A percentile compares a stretch with the other conserved stretches of the same genome.
Evolutionary conservation across 225 moss, liverwort and hornwort genomes (phyloP).

Genomic region (Physcomitrium patens): DNA sequence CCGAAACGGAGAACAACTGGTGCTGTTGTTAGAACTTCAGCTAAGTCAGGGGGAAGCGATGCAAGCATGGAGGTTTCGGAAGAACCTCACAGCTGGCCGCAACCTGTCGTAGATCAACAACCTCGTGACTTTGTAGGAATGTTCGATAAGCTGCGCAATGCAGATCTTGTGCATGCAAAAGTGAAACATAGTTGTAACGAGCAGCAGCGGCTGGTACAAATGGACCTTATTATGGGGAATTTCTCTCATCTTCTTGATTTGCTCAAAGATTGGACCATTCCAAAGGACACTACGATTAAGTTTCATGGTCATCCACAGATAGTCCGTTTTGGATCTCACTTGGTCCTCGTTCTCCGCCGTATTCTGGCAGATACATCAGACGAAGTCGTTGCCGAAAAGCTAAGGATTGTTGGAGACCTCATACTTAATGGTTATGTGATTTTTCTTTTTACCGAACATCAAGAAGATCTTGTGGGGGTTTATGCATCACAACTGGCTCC

Average conservation of each 20-base stretch:
- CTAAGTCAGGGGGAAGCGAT: constrained; percentile 37
- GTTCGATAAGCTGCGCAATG: constrained; percentile 90
- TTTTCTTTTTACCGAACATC: constrained; percentile 89
- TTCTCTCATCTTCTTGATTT: constrained; percentile 88
- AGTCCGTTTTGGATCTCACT: constrained; percentile 92
- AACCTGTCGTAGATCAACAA: constrained; percentile 85
- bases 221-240: constrained; percentile 95
- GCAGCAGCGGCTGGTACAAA: constrained; percentile 89
- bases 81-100: constrained; percentile 82
- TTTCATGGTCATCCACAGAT: constrained; percentile 98
- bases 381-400: constrained; percentile 80
- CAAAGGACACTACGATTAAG: constrained; percentile 70
- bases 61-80: constrained; percentile 48
- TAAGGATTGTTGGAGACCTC: constrained; percentile 87
- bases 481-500: constrained; percentile 96
- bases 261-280: constrained; percentile 88
- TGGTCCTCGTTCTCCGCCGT: constrained; percentile 84
- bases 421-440: constrained; percentile 91
- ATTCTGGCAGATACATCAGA: constrained; percentile 80
- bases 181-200: constrained; percentile 94
- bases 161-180: constrained; percentile 90
- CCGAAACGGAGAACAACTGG: constrained; percentile 30
- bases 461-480: constrained; percentile 94
- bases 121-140: constrained; percentile 87
- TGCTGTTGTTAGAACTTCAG: constrained; percentile 21